Percentiles rank a stretch among this genome's conserved stretches.
These are phyloP conservation scores for Trichoderma endophyticum DNA, from an alignment of 2,329 filamentous ascomycete species.

Conservation along the genomic window DNA sequence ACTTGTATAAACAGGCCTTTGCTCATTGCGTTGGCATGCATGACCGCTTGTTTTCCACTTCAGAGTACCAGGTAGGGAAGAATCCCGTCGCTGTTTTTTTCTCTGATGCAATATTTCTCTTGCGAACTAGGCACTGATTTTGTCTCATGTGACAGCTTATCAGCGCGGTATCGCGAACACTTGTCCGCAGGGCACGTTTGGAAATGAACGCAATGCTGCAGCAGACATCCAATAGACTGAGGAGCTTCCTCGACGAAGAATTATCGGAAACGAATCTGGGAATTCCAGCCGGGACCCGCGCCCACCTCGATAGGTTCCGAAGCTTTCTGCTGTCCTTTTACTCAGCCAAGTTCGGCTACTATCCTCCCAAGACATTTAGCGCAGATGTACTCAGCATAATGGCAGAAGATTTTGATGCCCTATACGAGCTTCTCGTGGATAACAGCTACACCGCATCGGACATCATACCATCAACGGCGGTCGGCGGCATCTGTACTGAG, in stretches of 20 bases:
- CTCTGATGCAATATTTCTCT: neutral
- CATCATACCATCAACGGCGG: constrained; percentile 51
- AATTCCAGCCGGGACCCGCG: constrained; percentile 55
- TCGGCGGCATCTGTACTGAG: constrained; percentile 66
- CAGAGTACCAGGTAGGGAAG: constrained; percentile 56
- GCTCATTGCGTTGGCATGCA: constrained; percentile 77
- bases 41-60: constrained; percentile 52
- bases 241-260: constrained; percentile 69
- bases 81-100: neutral
- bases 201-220: constrained; percentile 65
- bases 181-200: constrained; percentile 59
- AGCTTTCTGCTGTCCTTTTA: constrained; percentile 67
- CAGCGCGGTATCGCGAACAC: constrained; percentile 55
- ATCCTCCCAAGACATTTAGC: constrained; percentile 57
- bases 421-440: constrained; percentile 72
- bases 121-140: neutral
- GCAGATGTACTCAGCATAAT: constrained; percentile 55
- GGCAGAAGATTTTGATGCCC: constrained; percentile 64
- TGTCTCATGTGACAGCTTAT: constrained; percentile 38
- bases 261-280: constrained; percentile 65
- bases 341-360: constrained; percentile 64
- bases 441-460: constrained; percentile 48
- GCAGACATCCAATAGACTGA: constrained; percentile 55
- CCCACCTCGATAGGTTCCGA: constrained; percentile 71
- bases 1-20: constrained; percentile 72